Conservation (phyloP, 495 filamentous ascomycete species). For the Trichoderma virens region DNA sequence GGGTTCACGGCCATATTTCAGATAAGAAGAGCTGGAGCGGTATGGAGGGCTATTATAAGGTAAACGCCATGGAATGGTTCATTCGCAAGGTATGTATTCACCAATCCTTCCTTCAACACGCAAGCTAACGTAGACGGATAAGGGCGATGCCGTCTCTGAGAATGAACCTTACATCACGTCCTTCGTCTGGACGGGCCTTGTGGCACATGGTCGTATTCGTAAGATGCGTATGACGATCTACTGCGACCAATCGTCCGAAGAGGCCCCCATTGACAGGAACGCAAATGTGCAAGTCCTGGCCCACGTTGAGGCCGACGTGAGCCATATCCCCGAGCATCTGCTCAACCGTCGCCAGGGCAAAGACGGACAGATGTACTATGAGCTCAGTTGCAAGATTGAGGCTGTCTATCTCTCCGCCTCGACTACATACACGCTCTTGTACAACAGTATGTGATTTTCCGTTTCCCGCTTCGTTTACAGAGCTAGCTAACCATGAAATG, state of each 20-base stretch:
- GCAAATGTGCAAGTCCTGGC: conserved; percentile 21
- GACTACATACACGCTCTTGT: conserved; percentile 28
- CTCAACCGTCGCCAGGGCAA: conserved; percentile 16
- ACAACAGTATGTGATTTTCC: conserved; percentile 17
- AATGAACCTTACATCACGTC: conserved; percentile 20
- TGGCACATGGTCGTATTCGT: conserved; percentile 18
- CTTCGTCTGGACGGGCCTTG: conserved; percentile 19
- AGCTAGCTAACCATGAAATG: not conserved
- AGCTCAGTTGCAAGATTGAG: conserved; percentile 23
- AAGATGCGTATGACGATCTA: conserved; percentile 22
- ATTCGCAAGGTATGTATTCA: conserved; percentile 15
- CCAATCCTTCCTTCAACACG: too few species aligned
- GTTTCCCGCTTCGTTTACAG: not conserved
- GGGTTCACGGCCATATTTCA: conserved; percentile 19
- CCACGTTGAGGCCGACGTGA: conserved; percentile 23
- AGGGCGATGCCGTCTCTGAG: conserved; percentile 25
- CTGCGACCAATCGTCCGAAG: conserved; percentile 17
- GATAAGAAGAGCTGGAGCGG: conserved; percentile 21
- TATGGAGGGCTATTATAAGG: conserved; percentile 19
- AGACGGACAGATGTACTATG: conserved; percentile 27
- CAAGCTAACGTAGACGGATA: not conserved
- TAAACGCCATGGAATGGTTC: conserved; percentile 27
- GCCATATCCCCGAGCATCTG: conserved; percentile 23
- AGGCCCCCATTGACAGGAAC: conserved; percentile 20
- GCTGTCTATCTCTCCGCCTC: conserved; percentile 26